Conservation (phyloP, 2,329 filamentous ascomycete species). For the Sporothrix brunneoviolacea region DNA sequence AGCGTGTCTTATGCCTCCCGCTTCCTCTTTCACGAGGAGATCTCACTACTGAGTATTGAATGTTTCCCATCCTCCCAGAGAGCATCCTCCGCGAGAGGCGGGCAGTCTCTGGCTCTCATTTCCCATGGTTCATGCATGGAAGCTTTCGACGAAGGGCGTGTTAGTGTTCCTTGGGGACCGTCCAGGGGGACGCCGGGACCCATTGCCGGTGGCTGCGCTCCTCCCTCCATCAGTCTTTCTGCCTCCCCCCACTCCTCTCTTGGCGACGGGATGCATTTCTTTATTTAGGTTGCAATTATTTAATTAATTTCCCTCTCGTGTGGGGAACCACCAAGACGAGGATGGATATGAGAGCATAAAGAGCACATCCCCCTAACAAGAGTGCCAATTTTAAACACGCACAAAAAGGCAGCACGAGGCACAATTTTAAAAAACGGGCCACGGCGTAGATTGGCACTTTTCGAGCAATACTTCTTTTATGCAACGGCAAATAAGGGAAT, state of each 20-base stretch:
- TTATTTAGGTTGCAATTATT: not conserved
- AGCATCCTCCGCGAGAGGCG: no score
- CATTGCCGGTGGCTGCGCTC: no score
- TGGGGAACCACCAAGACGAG: not conserved
- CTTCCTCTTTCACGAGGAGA: no score
- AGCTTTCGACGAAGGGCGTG: constrained; percentile 8
- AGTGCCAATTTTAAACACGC: constrained; percentile 8
- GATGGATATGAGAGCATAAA: not conserved
- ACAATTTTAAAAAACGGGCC: constrained; percentile 8
- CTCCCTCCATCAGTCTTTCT: not conserved
- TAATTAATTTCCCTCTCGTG: no score
- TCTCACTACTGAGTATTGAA: no score
- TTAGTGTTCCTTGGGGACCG: not conserved
- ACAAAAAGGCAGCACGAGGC: constrained; percentile 2
- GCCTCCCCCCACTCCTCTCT: not conserved
- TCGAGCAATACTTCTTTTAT: constrained; percentile 4
- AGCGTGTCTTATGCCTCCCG: no score
- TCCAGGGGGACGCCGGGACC: no score
- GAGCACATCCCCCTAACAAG: not conserved
- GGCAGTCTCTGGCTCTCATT: not conserved
- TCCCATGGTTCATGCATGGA: constrained; percentile 13
- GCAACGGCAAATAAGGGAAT: not conserved
- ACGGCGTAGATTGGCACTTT: not conserved
- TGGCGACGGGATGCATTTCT: no score
- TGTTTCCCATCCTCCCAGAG: no score